Base-by-base conservation (phyloP, 768 basidiomycete species). In the Dioszegia aurantiaca region DNA sequence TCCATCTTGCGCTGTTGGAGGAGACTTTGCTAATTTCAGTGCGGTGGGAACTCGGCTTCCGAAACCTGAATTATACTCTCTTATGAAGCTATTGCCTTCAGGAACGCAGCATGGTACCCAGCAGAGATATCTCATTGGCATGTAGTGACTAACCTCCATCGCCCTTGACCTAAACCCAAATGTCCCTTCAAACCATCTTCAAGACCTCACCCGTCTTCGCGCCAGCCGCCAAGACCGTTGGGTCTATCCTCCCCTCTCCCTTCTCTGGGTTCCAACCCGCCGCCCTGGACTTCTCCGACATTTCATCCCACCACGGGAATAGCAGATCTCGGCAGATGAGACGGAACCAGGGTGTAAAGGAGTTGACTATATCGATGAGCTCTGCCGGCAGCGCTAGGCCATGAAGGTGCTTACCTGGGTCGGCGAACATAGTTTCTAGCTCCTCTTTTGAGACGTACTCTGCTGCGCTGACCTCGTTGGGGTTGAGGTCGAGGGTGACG, bases 321-420 rank as follows among this genome's bases (percentile, higher is more conserved):
- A 99, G 82, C 78, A 94, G 94, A 75, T 97, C 91, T 3, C 92
- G 85, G 1, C 91, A 92, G 70, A 99, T 98, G 27, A 98, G 85
- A 77, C 92, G 90, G 85, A 99, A 99, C 95, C 95, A 99, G 0
- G 95, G 95, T 6, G 95, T 99, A 77, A 99, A 99, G 1, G 83
- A 84, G 75, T 89, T 89, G 56, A 78, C 90, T 94, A 68, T 1
- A 46, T 11, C 26, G 31, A 5, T 56, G 49, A 59, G 58, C 47
- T 55, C 16, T 23, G 19, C 16, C 16, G 24, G 10, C 1, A n/a
- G 41, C 10, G 2, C 14, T 42, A 31, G 23, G 42, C 11, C 16
- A 26, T 2, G 14, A 39, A 24, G 3, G 39, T 30, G 70, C 82
- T 70, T 76, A 91, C 92, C 80, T 24, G 84, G 70, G 56, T 87